Evolutionary conservation across 441 rosid genomes (phyloP).

Genomic region (Aquilaria agallochum): DNA sequence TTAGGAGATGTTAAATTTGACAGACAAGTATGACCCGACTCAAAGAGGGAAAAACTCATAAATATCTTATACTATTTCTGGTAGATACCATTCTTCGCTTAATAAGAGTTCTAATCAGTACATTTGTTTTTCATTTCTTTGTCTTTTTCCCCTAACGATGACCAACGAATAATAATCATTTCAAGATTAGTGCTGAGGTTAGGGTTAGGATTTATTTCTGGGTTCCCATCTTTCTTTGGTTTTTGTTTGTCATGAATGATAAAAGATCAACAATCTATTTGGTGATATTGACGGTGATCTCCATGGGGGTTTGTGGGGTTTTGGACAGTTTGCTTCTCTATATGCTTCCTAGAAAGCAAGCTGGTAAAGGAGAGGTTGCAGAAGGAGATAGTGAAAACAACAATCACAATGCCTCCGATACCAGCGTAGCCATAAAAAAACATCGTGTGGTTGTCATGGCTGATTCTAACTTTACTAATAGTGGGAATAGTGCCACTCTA

Average conservation of each 20-base stretch:
- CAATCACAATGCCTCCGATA: slow-evolving; percentile 9
- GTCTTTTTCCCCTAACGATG: slow-evolving; percentile 5
- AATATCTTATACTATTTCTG: too few species aligned
- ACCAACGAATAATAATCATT: slow-evolving; percentile 18
- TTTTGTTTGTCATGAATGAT: neutral
- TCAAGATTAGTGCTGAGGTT: slow-evolving; percentile 1
- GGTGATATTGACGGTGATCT: slow-evolving; percentile 20
- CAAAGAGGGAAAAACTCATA: too few species aligned
- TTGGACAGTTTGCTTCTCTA: slow-evolving; percentile 39
- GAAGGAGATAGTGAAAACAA: slow-evolving; percentile 27
- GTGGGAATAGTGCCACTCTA: slow-evolving; percentile 10
- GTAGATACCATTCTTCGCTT: slow-evolving; percentile 22
- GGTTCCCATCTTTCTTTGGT: slow-evolving; percentile 19
- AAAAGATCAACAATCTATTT: slow-evolving; percentile 3
- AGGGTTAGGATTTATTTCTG: slow-evolving; percentile 28
- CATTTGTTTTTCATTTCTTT: slow-evolving; percentile 20
- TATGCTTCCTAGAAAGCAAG: slow-evolving; percentile 62
- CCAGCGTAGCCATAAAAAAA: slow-evolving; percentile 24
- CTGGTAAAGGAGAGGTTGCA: slow-evolving; percentile 42
- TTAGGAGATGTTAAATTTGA: too few species aligned
- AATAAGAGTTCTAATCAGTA: slow-evolving; percentile 40
- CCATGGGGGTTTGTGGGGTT: slow-evolving; percentile 11
- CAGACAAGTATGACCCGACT: too few species aligned
- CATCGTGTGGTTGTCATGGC: slow-evolving; percentile 21
- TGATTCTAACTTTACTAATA: slow-evolving; percentile 26